Evolutionary conservation across 306 rosid genomes (phyloP), one percentile per base, ranked within the genome.

Genomic region (Citrullus colocynthis): DNA sequence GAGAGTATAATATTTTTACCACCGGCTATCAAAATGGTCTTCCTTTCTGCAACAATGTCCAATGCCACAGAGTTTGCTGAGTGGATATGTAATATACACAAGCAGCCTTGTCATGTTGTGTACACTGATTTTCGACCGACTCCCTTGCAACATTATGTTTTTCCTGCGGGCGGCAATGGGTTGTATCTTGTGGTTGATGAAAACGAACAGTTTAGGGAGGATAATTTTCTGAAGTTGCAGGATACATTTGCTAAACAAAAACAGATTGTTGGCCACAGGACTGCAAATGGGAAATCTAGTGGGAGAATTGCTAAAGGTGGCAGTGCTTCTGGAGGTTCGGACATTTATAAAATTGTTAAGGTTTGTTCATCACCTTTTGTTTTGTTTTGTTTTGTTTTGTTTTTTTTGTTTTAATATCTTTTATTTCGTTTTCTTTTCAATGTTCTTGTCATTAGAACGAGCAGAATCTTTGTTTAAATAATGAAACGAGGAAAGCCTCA

Each of bases 1-100:
- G 98, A 94, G 85, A 94, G 98, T 85, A 94, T 94, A n/a, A 90
- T 94, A 6, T 94, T 91, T 41, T 83, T 91, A 83, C 98, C 98
- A 1, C 93, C 96, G 5, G 97, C 91, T 18, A 93, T 94, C 64
- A 94, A 91, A 79, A 94, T 94, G 98, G 97, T 91, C 54, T 94
- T 94, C 57, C 91, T 94, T 45, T 94, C 98, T 0, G 98, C 98
- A 0, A 94, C 98, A 3, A 94, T 94, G 97, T 94, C 98, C 0
- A 94, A 94, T 82, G 98, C 98, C 5, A 94, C 98, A 0, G 96
- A 94, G 71, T 94, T 94, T 80, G 98, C 98, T 0, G 97, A 94
- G 84, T 94, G 98, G 98, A 94, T 94, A 65, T 91, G 98, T 84
- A 81, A 89, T 82, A 75, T 94, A 66, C 98, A 91, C 77, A 91